Base-by-base conservation (phyloP, 306 rosid species). In the Acacia acuminata region DNA sequence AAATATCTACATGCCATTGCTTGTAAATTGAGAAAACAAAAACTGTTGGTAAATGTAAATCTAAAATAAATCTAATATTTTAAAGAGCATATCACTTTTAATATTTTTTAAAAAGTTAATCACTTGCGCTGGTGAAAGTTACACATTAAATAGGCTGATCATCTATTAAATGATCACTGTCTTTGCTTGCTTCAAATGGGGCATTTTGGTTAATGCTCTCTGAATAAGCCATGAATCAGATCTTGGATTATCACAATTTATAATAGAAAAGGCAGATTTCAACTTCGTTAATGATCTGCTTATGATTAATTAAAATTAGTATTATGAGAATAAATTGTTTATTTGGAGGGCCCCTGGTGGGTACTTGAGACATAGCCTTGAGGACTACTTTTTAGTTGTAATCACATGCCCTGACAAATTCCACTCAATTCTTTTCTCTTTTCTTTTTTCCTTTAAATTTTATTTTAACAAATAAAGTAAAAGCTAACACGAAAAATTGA, bases 321-420 rank as follows among this genome's bases (percentile, higher is more conserved):
- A 2, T 83, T 79, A 15, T 56, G 48, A 48, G 9, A 82, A 14
- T 71, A 36, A 44, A 68, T 44, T 71, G 60, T 22, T 67, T 19
- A 42, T 74, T 9, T 76, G 24, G 81, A 64, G 58, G 84, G 72
- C n/a, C 63, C 71, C 73, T 60, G 69, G 60, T 45, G 45, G 53
- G 66, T 76, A 76, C 64, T 20, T 76, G 55, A 81, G 84, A 14
- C 79, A 64, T 13, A 30, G 7, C 55, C 48, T 66, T 45, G 55
- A 74, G 50, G 25, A 71, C 71, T 43, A 81, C 83, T 67, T 82
- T 84, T 55, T 80, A 84, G 87, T 55, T 82, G 85, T 44, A 76
- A 19, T 84, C 87, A 77, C 88, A 83, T 83, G 89, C 67, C 78
- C 87, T 66, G 73, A 66, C 83, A 82, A 82, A 79, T 42, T 40